phyloP scores from a whole-genome alignment of 2,329 filamentous ascomycete species.

The Chaetomiaceae sp. region DNA sequence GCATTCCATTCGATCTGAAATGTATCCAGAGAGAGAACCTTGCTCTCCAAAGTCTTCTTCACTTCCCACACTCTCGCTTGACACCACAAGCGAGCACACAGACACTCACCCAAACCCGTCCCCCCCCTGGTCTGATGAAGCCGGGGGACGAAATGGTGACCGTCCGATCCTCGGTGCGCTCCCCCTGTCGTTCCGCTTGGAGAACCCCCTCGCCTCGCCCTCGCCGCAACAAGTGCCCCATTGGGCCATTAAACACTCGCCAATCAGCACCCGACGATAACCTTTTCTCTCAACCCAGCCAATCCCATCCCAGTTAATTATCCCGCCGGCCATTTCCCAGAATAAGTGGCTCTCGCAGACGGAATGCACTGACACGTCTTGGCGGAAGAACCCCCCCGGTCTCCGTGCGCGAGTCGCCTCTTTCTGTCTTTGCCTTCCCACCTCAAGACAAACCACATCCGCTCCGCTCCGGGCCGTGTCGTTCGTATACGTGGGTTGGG shows the following conservation, averaged over 20 bases:
- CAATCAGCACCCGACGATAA: constrained; percentile 19
- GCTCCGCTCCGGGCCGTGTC: neutral
- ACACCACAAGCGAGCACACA: too few relatives aligned
- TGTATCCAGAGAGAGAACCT: too few relatives aligned
- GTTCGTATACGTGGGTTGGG: neutral
- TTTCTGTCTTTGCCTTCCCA: too few relatives aligned
- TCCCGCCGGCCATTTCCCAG: neutral
- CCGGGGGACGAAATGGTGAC: too few relatives aligned
- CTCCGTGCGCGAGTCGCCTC: too few relatives aligned
- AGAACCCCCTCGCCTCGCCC: neutral
- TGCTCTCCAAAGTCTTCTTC: neutral
- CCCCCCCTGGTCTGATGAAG: too few relatives aligned
- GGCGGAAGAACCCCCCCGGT: too few relatives aligned
- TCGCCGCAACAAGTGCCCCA: neutral
- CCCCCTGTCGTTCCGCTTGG: neutral
- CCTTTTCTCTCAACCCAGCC: constrained; percentile 7
- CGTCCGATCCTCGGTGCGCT: neutral
- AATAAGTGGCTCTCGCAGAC: neutral
- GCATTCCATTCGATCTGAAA: neutral
- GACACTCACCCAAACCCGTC: too few relatives aligned
- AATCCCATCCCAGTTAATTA: constrained; percentile 6
- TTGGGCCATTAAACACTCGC: neutral
- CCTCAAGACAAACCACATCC: neutral
- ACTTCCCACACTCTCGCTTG: too few relatives aligned
- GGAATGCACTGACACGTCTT: constrained; percentile 9